Conservation (phyloP, 306 rosid species). For the Astragalus membranaceus region DNA sequence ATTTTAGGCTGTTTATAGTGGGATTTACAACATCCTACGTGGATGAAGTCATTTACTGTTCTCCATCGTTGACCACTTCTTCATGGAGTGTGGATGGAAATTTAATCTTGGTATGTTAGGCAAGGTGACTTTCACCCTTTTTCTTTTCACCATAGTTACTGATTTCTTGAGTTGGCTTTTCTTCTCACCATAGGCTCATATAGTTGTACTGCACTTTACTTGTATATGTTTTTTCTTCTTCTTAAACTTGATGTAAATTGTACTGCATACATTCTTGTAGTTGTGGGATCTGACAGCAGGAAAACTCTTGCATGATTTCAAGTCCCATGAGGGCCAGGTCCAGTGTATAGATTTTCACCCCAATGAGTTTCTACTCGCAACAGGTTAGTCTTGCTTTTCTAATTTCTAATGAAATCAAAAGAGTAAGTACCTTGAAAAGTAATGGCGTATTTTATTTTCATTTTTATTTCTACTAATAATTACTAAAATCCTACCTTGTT, state of each 20-base stretch:
- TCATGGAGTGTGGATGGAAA: background rate
- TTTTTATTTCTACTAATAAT: background rate
- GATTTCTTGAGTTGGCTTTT: background rate
- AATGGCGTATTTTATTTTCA: background rate
- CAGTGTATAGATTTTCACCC: slow-evolving; percentile 99
- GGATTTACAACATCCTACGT: background rate
- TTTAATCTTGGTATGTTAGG: background rate
- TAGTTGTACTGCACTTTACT: background rate
- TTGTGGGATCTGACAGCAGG: slow-evolving; percentile 99
- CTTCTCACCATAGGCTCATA: background rate
- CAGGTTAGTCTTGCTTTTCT: slow-evolving; percentile 56
- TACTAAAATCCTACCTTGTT: background rate
- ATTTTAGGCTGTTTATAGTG: too few species aligned
- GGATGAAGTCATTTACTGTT: background rate
- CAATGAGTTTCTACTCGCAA: slow-evolving; percentile 89
- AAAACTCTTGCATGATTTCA: slow-evolving; percentile 89
- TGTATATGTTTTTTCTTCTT: background rate
- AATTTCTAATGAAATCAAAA: background rate
- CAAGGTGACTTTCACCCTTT: background rate
- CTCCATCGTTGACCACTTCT: background rate
- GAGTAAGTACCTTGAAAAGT: background rate
- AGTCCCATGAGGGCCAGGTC: slow-evolving; percentile 89
- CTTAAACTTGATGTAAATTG: background rate
- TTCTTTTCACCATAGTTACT: background rate
- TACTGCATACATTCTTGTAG: slow-evolving; percentile 36